A percentile compares a stretch with the other conserved stretches of the same genome.
Conservation (phyloP, 2,329 filamentous ascomycete genomes). For the Chalaropsis ovoidea region DNA sequence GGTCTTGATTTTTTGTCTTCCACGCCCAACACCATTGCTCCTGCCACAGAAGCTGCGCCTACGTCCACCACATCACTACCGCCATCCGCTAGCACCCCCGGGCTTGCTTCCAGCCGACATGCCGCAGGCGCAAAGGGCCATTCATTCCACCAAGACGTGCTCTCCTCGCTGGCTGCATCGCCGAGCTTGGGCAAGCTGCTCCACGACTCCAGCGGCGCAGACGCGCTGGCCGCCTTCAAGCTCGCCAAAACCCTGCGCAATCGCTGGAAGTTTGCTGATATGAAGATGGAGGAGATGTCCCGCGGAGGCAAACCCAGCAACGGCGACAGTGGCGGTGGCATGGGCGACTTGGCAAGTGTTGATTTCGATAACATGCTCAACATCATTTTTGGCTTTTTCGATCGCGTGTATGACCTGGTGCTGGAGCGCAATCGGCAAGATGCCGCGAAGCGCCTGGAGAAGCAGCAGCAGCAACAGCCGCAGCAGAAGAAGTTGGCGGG, state of each 20-base stretch:
- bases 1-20: background rate
- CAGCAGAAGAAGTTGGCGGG: background rate
- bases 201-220: constrained; percentile 26
- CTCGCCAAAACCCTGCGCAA: constrained; percentile 62
- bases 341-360: constrained; percentile 46
- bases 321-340: background rate
- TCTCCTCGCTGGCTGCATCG: constrained; percentile 49
- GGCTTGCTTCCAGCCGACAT: constrained; percentile 10
- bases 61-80: background rate
- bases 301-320: too few species aligned
- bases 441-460: constrained; percentile 1
- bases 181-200: constrained; percentile 44
- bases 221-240: constrained; percentile 47
- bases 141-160: constrained; percentile 59
- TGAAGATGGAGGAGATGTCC: constrained; percentile 36
- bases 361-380: constrained; percentile 51
- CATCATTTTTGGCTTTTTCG: constrained; percentile 49
- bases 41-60: background rate
- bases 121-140: constrained; percentile 33
- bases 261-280: constrained; percentile 59
- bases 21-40: background rate
- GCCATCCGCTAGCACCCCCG: background rate
- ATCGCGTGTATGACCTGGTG: constrained; percentile 46
- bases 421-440: constrained; percentile 34
- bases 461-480: constrained; percentile 21